Evolutionary conservation across 2,329 filamentous ascomycete genomes (phyloP).

Genomic region (Fusarium humuli): DNA sequence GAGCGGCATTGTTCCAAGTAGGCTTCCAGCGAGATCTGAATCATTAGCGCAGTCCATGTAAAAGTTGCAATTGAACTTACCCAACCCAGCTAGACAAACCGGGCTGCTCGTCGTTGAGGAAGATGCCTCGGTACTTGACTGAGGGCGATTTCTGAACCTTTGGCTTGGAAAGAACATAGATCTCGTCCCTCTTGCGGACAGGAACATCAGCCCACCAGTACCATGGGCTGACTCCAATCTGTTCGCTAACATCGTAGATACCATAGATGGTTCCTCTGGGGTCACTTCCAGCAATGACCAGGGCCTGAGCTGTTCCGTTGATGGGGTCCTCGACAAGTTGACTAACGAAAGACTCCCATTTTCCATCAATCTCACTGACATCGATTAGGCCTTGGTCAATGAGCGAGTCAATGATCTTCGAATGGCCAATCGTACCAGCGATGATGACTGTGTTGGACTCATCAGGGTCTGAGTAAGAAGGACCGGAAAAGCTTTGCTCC

Average conservation of each 20-base stretch:
- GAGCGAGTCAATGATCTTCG: constrained; percentile 62
- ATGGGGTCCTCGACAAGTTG: constrained; percentile 63
- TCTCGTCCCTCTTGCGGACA: constrained; percentile 56
- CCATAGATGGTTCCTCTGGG: constrained; percentile 71
- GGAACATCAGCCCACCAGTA: constrained; percentile 71
- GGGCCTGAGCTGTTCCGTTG: constrained; percentile 55
- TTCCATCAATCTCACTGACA: constrained; percentile 65
- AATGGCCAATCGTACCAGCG: constrained; percentile 75
- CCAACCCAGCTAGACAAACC: constrained; percentile 64
- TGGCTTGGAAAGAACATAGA: constrained; percentile 59
- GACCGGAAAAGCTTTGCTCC: constrained; percentile 51
- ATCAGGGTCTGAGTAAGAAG: constrained; percentile 56
- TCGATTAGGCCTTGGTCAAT: constrained; percentile 47
- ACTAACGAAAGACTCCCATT: constrained; percentile 77
- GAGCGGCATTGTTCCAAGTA: constrained; percentile 59
- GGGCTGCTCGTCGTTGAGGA: constrained; percentile 66
- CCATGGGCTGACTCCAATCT: constrained; percentile 68
- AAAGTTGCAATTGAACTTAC: neutral
- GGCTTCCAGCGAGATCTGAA: constrained; percentile 54
- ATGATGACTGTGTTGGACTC: constrained; percentile 69
- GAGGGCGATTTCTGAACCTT: constrained; percentile 60
- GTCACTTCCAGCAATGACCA: constrained; percentile 69
- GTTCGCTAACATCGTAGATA: constrained; percentile 69
- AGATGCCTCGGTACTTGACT: constrained; percentile 71
- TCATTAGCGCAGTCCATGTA: neutral